Evolutionary conservation across 1,284 basidiomycete genomes (phyloP), one percentile per base, ranked within the genome.

Genomic region (Cerrena zonata): DNA sequence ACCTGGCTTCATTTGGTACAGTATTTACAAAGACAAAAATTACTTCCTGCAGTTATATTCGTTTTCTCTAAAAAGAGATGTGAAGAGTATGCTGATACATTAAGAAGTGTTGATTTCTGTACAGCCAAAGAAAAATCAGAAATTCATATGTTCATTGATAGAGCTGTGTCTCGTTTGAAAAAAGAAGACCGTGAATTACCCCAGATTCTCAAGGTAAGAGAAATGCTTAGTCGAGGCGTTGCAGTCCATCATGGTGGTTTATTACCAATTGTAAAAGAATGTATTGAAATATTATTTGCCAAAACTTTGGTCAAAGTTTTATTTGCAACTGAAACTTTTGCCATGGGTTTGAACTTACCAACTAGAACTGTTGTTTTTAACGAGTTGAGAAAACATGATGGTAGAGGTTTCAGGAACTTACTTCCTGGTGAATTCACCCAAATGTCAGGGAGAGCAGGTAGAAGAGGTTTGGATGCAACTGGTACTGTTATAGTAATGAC

Each of bases 401-500:
- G 96, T 3, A 85, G 83, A 48, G 92, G 96, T 61, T 96, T 97
- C 73, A 80, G 96, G 34, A 91, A 93, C 64, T 75, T 99, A 38
- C 89, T 84, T 0, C 86, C 82, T 1, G 88, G 93, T 54, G 94
- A 97, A 75, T 97, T 96, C 69, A 94, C 96, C 60, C 94, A 98
- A 66, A 99, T 99, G 96, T 95, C 94, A 1, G 96, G 96, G 49
- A 89, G 96, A 58, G 96, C 96, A 3, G 96, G 96, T 60, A 86
- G 96, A 65, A 85, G 96, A 72, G 96, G 96, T 42, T 74, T 99
- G 51, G 96, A 99, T 66, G 95, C 98, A 58, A 84, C 96, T n/a
- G 96, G 96, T 56, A 93, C 99, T 50, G 96, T 99, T 56, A 98
- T 99, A 64, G 92, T 99, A 92, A 99, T 99, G 96, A 91, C 90